Evolutionary conservation across 2,329 filamentous ascomycete genomes (phyloP).

Genomic region (Saccharata proteae): DNA sequence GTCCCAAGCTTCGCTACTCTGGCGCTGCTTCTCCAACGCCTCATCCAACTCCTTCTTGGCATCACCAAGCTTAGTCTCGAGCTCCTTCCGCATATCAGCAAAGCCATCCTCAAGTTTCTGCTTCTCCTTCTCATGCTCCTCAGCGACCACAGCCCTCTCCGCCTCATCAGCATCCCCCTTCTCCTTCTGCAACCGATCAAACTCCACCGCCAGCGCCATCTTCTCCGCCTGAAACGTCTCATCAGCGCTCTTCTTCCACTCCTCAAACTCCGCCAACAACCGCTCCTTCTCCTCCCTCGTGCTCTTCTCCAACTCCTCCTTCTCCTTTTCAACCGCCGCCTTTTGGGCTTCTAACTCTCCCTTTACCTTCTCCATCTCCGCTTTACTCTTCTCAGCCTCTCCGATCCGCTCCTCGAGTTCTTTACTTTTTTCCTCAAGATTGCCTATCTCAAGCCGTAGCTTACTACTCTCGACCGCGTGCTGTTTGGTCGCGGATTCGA

Average conservation of each 20-base stretch:
- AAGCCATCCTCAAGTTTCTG: constrained; percentile 30
- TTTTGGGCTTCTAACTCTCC: constrained; percentile 20
- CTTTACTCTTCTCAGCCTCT: constrained; percentile 31
- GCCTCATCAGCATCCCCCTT: constrained; percentile 28
- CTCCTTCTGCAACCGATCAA: constrained; percentile 19
- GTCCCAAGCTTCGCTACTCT: constrained; percentile 35
- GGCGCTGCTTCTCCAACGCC: constrained; percentile 33
- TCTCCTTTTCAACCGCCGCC: constrained; percentile 29
- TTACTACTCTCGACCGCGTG: constrained; percentile 39
- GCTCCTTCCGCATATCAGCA: constrained; percentile 28
- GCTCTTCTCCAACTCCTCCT: constrained; percentile 31
- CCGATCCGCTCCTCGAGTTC: constrained; percentile 37
- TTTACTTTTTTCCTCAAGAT: constrained; percentile 40
- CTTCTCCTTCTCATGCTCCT: constrained; percentile 21
- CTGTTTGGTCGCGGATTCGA: constrained; percentile 37
- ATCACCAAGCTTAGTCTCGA: constrained; percentile 27
- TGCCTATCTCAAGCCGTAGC: constrained; percentile 38
- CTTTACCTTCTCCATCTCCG: constrained; percentile 21
- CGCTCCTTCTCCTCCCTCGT: constrained; percentile 22
- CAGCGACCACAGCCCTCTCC: constrained; percentile 32
- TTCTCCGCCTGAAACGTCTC: constrained; percentile 26
- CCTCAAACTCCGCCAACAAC: constrained; percentile 27
- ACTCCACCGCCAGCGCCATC: constrained; percentile 26
- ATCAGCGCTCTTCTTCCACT: constrained; percentile 25
- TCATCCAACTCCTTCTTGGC: constrained; percentile 33